A percentile compares a stretch with the other conserved stretches of the same genome.
Evolutionary conservation across 2,329 filamentous ascomycete genomes (phyloP).

Genomic region (Didymella glomerata): DNA sequence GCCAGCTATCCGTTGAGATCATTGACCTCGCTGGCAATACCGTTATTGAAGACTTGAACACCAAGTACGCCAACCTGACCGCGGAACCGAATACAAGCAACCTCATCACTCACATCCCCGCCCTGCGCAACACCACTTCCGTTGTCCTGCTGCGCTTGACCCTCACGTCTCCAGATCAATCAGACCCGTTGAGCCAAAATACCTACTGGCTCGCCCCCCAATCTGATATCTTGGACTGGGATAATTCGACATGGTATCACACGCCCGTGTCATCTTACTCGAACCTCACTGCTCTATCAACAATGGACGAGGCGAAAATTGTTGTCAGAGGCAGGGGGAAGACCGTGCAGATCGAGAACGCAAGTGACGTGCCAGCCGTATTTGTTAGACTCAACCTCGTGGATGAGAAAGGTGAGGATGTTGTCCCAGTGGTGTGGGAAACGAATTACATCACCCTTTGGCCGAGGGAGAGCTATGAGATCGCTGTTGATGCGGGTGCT

Average conservation of each 20-base stretch:
- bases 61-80: background rate
- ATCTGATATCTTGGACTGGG: constrained; percentile 64
- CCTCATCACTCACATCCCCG: constrained; percentile 22
- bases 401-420: constrained; percentile 55
- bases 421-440: constrained; percentile 64
- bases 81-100: constrained; percentile 57
- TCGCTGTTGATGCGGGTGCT: constrained; percentile 8
- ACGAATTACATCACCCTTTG: constrained; percentile 71
- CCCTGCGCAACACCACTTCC: constrained; percentile 49
- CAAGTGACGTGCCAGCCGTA: constrained; percentile 62
- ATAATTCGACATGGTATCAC: constrained; percentile 65
- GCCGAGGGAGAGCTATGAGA: constrained; percentile 58
- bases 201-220: constrained; percentile 66
- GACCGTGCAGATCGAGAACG: constrained; percentile 61
- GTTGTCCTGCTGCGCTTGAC: constrained; percentile 62
- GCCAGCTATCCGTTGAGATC: constrained; percentile 60
- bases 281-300: constrained; percentile 58
- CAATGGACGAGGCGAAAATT: constrained; percentile 23
- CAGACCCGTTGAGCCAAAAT: constrained; percentile 60
- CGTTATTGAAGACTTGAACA: constrained; percentile 13
- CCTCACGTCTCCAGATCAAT: constrained; percentile 42
- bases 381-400: constrained; percentile 65
- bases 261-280: constrained; percentile 65
- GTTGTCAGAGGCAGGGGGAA: constrained; percentile 19
- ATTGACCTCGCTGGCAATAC: constrained; percentile 59